Conservation (phyloP, 768 basidiomycete species). For the Russula ochroleuca region DNA sequence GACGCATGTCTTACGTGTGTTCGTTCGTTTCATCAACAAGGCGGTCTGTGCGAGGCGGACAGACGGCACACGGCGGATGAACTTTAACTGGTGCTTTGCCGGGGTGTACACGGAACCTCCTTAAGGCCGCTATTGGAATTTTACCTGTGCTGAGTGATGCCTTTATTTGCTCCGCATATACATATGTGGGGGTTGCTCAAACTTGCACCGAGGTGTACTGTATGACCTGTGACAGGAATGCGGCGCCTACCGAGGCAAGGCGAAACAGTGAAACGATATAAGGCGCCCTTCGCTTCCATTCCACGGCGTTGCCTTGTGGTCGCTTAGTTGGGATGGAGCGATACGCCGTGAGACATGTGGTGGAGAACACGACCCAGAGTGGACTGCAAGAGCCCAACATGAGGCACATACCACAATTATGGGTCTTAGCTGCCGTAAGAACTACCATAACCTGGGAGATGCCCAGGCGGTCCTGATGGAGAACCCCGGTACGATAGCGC, state of each 20-base stretch:
- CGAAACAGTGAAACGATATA: background rate
- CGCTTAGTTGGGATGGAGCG: conserved; percentile 9
- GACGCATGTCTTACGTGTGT: conserved; percentile 18
- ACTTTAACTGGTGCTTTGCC: conserved; percentile 3
- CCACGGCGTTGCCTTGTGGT: conserved; percentile 20
- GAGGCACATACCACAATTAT: conserved; percentile 7
- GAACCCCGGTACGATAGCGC: background rate
- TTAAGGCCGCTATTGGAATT: background rate
- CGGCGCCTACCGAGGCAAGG: conserved; percentile 14
- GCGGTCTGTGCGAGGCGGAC: conserved; percentile 11
- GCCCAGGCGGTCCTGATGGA: conserved; percentile 1
- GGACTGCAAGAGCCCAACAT: background rate
- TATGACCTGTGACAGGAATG: background rate
- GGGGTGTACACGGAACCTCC: background rate
- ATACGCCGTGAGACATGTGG: conserved; percentile 18
- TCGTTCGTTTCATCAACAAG: conserved; percentile 6
- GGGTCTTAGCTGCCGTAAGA: conserved; percentile 14
- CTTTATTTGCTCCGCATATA: background rate
- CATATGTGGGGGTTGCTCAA: background rate
- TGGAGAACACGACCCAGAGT: conserved; percentile 3
- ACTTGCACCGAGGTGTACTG: background rate
- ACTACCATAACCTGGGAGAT: conserved; percentile 10
- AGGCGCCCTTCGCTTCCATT: conserved; percentile 12
- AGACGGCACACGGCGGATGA: conserved; percentile 1
- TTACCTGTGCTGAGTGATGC: background rate